Conservation (phyloP, 495 filamentous ascomycete species). For the Ascobolus immersus region DNA sequence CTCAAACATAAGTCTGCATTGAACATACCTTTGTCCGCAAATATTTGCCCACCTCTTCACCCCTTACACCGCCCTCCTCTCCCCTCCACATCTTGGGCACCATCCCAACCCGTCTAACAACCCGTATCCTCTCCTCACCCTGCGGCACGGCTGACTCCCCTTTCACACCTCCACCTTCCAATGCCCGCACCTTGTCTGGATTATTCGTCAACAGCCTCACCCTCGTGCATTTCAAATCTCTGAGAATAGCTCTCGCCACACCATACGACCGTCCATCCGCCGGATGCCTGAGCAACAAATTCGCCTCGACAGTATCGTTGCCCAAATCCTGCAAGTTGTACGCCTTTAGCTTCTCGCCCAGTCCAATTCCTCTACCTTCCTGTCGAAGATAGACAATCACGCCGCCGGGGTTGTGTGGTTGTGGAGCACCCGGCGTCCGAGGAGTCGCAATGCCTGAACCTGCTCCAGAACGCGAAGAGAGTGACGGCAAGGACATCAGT, state of each 20-base stretch:
- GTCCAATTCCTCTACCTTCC: conserved; percentile 83
- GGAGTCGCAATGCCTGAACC: conserved; percentile 13
- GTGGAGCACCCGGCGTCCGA: conserved; percentile 19
- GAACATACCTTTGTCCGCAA: conserved; percentile 63
- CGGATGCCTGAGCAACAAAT: conserved; percentile 69
- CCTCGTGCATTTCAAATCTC: conserved; percentile 55
- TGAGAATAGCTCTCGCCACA: conserved; percentile 74
- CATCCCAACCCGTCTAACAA: conserved; percentile 83
- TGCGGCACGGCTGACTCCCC: no score
- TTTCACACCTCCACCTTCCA: conserved; percentile 76
- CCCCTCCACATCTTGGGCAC: conserved; percentile 85
- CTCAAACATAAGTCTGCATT: not conserved
- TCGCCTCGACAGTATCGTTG: conserved; percentile 87
- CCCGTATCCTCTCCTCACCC: conserved; percentile 40
- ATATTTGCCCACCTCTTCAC: conserved; percentile 78
- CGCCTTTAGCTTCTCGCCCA: conserved; percentile 87
- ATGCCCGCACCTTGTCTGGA: conserved; percentile 82
- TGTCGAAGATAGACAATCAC: conserved; percentile 89
- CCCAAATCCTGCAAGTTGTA: conserved; percentile 95
- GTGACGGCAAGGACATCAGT: conserved; percentile 82
- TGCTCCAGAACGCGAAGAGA: conserved; percentile 24
- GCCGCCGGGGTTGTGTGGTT: conserved; percentile 46
- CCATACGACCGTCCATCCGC: conserved; percentile 89
- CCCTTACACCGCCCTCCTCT: conserved; percentile 53
- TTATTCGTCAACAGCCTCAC: conserved; percentile 88